These are phyloP conservation scores for Boletus fagicola DNA, from an alignment of 768 basidiomycete species.

Conservation along the genomic window DNA sequence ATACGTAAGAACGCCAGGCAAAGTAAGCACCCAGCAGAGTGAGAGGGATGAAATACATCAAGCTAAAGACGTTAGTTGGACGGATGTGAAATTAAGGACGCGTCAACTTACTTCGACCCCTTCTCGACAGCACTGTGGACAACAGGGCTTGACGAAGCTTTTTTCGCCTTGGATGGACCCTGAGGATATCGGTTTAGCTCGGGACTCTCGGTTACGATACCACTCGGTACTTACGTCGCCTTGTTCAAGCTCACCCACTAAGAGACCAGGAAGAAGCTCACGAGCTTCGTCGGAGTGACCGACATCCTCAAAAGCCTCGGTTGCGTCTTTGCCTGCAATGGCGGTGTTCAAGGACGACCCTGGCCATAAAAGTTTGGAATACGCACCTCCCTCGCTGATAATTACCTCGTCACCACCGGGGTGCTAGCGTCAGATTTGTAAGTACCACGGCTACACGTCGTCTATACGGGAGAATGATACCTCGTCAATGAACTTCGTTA, in stretches of 20 bases:
- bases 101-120: constrained; percentile 60
- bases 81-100: not conserved
- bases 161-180: constrained; percentile 54
- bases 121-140: constrained; percentile 53
- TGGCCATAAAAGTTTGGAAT: constrained; percentile 18
- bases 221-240: constrained; percentile 47
- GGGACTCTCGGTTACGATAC: not conserved
- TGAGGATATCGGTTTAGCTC: constrained; percentile 24
- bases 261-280: constrained; percentile 71
- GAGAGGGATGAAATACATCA: constrained; percentile 85
- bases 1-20: constrained; percentile 74
- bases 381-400: constrained; percentile 84
- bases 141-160: constrained; percentile 40
- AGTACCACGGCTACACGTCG: constrained; percentile 4
- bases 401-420: constrained; percentile 99
- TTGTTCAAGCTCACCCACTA: constrained; percentile 80
- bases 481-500: constrained; percentile 93
- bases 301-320: constrained; percentile 98
- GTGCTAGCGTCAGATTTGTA: constrained; percentile 50
- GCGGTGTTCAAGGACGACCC: not conserved
- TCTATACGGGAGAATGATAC: constrained; percentile 39
- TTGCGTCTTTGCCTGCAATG: constrained; percentile 82
- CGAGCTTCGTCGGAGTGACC: constrained; percentile 99
- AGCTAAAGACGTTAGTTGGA: constrained; percentile 35
- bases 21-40: constrained; percentile 81